Percentiles rank a stretch among this genome's conserved stretches.
These are phyloP conservation scores for Trichoderma sp. DNA, from an alignment of 2,329 filamentous ascomycete species.

Conservation along the genomic window DNA sequence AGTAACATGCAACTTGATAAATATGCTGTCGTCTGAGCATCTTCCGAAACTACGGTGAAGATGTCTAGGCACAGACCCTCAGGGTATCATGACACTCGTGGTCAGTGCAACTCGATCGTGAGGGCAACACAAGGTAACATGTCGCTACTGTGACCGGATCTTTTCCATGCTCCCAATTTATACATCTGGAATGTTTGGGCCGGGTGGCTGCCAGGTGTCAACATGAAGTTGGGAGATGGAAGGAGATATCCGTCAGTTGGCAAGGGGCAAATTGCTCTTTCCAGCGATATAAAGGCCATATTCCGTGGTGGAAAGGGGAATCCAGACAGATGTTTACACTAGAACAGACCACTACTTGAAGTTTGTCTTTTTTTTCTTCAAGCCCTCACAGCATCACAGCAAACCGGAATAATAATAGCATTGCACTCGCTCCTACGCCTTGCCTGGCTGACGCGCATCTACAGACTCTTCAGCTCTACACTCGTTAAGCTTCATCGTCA, in stretches of 20 bases:
- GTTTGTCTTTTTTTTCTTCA: background rate
- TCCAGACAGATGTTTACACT: background rate
- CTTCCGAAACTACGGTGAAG: background rate
- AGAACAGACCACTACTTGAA: background rate
- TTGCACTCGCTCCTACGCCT: background rate
- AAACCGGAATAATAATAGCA: background rate
- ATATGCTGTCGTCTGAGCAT: background rate
- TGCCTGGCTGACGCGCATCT: background rate
- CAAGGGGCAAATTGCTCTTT: background rate
- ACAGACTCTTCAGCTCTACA: background rate
- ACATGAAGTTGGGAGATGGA: background rate
- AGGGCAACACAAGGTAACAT: conserved; percentile 2
- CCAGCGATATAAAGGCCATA: background rate
- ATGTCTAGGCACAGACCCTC: background rate
- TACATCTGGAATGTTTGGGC: background rate
- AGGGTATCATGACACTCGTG: background rate
- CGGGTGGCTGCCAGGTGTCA: background rate
- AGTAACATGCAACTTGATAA: background rate
- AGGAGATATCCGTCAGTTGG: background rate
- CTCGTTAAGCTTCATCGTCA: background rate
- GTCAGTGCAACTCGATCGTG: background rate
- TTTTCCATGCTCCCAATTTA: background rate
- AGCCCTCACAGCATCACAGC: background rate
- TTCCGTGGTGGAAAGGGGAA: background rate
- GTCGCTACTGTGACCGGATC: background rate